A percentile compares a stretch with the other conserved stretches of the same genome.
Conservation (phyloP, 176 grass and related monocot species). For the Cenchrus americanus region DNA sequence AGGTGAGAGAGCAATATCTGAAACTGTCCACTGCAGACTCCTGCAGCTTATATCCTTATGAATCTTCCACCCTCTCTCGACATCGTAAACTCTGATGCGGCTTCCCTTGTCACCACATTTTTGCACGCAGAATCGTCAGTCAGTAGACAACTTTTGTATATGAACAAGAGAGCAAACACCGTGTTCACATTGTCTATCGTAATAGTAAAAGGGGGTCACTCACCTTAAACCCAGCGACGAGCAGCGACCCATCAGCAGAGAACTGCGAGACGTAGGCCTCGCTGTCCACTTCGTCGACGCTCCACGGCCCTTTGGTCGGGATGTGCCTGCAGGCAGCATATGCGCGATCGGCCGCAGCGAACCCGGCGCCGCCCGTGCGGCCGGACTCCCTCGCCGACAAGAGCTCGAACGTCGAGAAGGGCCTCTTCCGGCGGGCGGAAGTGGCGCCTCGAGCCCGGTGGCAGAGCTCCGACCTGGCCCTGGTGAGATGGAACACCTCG, state of each 20-base stretch:
- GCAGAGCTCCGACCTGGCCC: constrained; percentile 62
- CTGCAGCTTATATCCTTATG: constrained; percentile 80
- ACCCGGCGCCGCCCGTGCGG: constrained; percentile 44
- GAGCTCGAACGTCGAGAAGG: constrained; percentile 56
- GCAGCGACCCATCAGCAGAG: constrained; percentile 76
- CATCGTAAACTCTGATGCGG: constrained; percentile 74
- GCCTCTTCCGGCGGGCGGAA: background rate
- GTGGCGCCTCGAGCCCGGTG: constrained; percentile 13
- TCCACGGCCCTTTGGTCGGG: constrained; percentile 54
- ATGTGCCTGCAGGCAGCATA: constrained; percentile 53
- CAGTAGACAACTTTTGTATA: background rate
- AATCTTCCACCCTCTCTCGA: constrained; percentile 70
- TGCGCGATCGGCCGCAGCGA: constrained; percentile 67
- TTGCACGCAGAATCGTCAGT: constrained; percentile 17
- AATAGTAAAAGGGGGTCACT: constrained; percentile 2
- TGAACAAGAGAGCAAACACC: background rate
- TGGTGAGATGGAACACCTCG: constrained; percentile 66
- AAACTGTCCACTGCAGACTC: constrained; percentile 83
- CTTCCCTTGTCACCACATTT: constrained; percentile 72
- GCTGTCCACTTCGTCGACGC: constrained; percentile 60
- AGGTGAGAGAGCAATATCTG: constrained; percentile 83
- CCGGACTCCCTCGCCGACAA: constrained; percentile 68
- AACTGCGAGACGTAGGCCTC: constrained; percentile 91
- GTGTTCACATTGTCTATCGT: background rate
- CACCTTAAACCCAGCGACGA: constrained; percentile 79